These are phyloP conservation scores for Luffa acutangula DNA, from an alignment of 306 rosid genomes.

Conservation along the genomic window DNA sequence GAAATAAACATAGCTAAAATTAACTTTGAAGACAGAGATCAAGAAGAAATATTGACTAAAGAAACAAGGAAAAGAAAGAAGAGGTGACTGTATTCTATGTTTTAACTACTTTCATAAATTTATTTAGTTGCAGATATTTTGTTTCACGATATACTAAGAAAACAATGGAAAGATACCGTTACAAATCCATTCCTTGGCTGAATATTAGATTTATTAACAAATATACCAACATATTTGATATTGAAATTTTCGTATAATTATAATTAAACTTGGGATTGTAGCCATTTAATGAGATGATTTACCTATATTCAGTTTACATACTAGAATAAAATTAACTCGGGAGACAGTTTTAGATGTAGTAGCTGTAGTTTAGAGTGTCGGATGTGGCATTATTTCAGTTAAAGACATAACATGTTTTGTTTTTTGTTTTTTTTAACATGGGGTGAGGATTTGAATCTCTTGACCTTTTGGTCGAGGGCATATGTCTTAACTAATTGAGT, in stretches of 20 bases:
- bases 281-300: not conserved
- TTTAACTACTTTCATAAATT: no score
- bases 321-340: not conserved
- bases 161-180: not conserved
- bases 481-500: no score
- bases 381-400: no score
- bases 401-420: no score
- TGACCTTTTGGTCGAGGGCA: no score
- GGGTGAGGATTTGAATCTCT: no score
- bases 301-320: not conserved
- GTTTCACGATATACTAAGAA: not conserved
- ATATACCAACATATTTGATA: not conserved
- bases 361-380: no score
- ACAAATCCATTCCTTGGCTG: not conserved
- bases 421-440: no score
- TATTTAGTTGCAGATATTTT: not conserved
- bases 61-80: not conserved
- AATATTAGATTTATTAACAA: not conserved
- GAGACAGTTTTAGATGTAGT: not conserved
- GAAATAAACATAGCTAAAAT: not conserved
- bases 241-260: not conserved
- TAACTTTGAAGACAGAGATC: not conserved
- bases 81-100: no score
- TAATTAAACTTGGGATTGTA: not conserved
- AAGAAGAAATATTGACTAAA: not conserved